Evolutionary conservation across 306 rosid species (phyloP).

Genomic region (Prunus padus): DNA sequence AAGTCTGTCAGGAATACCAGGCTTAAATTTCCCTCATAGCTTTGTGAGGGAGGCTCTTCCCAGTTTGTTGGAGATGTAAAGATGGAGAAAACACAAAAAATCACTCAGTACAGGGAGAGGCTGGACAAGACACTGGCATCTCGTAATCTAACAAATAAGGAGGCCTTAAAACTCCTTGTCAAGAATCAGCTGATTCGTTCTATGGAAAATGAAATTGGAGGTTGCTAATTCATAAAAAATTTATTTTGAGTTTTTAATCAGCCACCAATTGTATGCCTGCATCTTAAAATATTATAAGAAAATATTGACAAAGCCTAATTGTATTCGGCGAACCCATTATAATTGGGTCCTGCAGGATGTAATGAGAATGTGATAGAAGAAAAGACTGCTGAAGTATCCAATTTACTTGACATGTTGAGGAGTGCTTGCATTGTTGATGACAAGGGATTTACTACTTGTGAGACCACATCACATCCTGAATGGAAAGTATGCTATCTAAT

Average conservation of each 20-base stretch:
- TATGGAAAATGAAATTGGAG: slow-evolving; percentile 46
- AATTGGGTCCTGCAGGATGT: slow-evolving; percentile 42
- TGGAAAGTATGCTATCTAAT: slow-evolving; percentile 68
- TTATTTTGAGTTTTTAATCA: slow-evolving; percentile 20
- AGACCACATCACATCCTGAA: slow-evolving; percentile 41
- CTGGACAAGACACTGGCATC: slow-evolving; percentile 70
- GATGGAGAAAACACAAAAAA: slow-evolving; percentile 61
- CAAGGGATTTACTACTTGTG: slow-evolving; percentile 29
- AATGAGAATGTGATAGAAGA: slow-evolving; percentile 45
- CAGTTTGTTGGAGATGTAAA: slow-evolving; percentile 35
- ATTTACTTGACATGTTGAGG: slow-evolving; percentile 84
- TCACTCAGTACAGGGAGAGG: slow-evolving; percentile 74
- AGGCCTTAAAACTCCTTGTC: slow-evolving; percentile 56
- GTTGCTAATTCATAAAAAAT: slow-evolving; percentile 33
- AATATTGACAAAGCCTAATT: not conserved
- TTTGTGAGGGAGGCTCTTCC: slow-evolving; percentile 26
- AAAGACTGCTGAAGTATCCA: slow-evolving; percentile 59
- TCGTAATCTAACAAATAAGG: slow-evolving; percentile 55
- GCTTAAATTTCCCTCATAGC: slow-evolving; percentile 7
- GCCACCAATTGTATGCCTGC: not conserved
- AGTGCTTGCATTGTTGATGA: slow-evolving; percentile 52
- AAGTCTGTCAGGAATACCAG: slow-evolving; percentile 18
- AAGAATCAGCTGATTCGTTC: slow-evolving; percentile 53
- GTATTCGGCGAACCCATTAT: not conserved
- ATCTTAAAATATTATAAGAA: not conserved